A percentile compares a stretch with the other conserved stretches of the same genome.
Evolutionary conservation across 345 rosid species (phyloP).

Genomic region (Pugionium dolabratum): DNA sequence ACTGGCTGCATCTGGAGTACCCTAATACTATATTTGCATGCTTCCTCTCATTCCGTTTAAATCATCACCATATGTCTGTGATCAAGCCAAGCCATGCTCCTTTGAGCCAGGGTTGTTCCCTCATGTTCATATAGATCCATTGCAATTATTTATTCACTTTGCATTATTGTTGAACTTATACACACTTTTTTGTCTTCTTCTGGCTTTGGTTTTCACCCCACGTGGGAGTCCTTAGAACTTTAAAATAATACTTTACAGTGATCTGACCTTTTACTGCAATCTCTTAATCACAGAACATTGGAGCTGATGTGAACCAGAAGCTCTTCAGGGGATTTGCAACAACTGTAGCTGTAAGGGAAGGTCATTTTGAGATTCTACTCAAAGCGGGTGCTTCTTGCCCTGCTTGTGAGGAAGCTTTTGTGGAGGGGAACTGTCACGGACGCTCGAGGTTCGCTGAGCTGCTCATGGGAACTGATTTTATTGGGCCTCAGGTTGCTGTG

Average conservation of each 20-base stretch:
- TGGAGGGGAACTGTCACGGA: constrained; percentile 84
- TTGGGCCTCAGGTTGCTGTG: constrained; percentile 81
- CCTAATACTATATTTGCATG: constrained; percentile 31
- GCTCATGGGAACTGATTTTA: constrained; percentile 84
- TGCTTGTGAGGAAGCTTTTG: constrained; percentile 91
- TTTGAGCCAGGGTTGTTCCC: constrained; percentile 41
- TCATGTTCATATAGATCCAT: constrained; percentile 29
- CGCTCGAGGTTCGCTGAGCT: constrained; percentile 64
- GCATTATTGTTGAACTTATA: constrained; percentile 34
- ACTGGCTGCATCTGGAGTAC: constrained; percentile 30
- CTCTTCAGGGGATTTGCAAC: constrained; percentile 92
- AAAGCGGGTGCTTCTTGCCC: constrained; percentile 91
- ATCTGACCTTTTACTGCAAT: constrained; percentile 15
- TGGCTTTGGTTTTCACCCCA: constrained; percentile 25
- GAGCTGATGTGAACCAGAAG: constrained; percentile 95
- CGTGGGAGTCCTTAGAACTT: constrained; percentile 14
- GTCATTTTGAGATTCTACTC: constrained; percentile 74
- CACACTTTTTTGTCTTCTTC: constrained; percentile 29
- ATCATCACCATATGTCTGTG: constrained; percentile 30
- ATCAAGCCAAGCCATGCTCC: constrained; percentile 39
- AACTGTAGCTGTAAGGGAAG: constrained; percentile 91
- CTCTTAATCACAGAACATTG: constrained; percentile 59
- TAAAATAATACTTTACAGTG: not conserved
- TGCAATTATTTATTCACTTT: constrained; percentile 36
- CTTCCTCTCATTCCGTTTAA: constrained; percentile 27